Evolutionary conservation across 345 rosid species (phyloP).

Genomic region (Brassica juncea): DNA sequence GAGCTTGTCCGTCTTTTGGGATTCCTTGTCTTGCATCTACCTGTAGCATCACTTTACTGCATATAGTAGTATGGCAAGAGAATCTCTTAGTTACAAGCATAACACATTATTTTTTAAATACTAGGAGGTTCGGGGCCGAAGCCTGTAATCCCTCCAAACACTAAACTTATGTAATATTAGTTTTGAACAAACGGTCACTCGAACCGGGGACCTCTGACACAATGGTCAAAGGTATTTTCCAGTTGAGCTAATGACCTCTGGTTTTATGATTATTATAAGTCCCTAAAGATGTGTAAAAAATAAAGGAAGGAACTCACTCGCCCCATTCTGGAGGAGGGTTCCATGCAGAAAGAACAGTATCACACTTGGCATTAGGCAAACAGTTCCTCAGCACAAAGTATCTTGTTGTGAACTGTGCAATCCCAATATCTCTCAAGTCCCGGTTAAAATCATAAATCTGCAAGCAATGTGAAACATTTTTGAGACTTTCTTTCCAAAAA

Average conservation of each 20-base stretch:
- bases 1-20: constrained; percentile 86
- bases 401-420: constrained; percentile 85
- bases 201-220: too few relatives aligned
- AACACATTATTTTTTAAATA: background rate
- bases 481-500: constrained; percentile 1
- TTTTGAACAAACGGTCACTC: too few relatives aligned
- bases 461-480: constrained; percentile 26
- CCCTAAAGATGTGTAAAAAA: background rate
- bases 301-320: constrained; percentile 52
- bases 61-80: constrained; percentile 23
- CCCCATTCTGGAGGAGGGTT: constrained; percentile 99
- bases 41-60: constrained; percentile 88
- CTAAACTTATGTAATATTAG: too few relatives aligned
- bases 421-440: constrained; percentile 90
- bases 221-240: too few relatives aligned
- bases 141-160: too few relatives aligned
- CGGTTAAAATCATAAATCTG: constrained; percentile 97
- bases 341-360: constrained; percentile 94
- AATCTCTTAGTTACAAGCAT: background rate
- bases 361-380: constrained; percentile 75
- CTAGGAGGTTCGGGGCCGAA: too few relatives aligned
- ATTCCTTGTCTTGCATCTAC: constrained; percentile 95
- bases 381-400: constrained; percentile 82
- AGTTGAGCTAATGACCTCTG: too few relatives aligned
- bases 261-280: background rate